Percentiles rank a stretch among this genome's conserved stretches.
These are phyloP conservation scores for Triangularia verruculosa DNA, from an alignment of 2,329 filamentous ascomycete species.

Conservation along the genomic window DNA sequence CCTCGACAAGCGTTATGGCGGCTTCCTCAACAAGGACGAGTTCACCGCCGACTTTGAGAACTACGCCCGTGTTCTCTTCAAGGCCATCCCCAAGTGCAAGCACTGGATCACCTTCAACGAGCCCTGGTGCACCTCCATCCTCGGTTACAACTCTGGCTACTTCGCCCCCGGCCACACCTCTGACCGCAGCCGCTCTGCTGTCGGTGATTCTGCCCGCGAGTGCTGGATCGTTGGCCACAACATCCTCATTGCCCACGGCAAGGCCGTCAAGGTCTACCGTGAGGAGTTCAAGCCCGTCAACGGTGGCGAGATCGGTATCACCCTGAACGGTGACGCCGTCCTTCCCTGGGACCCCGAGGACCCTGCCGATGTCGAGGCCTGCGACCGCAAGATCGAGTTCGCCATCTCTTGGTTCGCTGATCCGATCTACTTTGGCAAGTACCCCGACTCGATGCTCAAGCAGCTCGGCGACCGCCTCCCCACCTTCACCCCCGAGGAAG, in stretches of 20 bases:
- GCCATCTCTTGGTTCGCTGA: slow-evolving; percentile 86
- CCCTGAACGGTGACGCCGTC: slow-evolving; percentile 78
- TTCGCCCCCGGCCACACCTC: slow-evolving; percentile 83
- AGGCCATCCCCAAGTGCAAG: slow-evolving; percentile 72
- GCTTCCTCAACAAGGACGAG: slow-evolving; percentile 75
- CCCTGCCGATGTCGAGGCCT: slow-evolving; percentile 70
- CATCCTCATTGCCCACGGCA: slow-evolving; percentile 73
- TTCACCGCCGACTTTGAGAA: slow-evolving; percentile 78
- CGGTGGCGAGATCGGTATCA: slow-evolving; percentile 80
- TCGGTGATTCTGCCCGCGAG: slow-evolving; percentile 73
- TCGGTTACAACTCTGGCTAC: slow-evolving; percentile 73
- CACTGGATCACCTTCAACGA: slow-evolving; percentile 92
- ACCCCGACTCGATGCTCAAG: slow-evolving; percentile 77
- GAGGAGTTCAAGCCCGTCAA: slow-evolving; percentile 73
- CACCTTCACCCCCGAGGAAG: slow-evolving; percentile 68
- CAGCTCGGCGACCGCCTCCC: slow-evolving; percentile 79
- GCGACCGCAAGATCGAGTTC: slow-evolving; percentile 80
- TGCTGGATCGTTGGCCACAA: slow-evolving; percentile 82
- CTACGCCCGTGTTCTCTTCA: slow-evolving; percentile 75
- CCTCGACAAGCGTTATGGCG: slow-evolving; percentile 77
- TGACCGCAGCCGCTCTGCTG: slow-evolving; percentile 65
- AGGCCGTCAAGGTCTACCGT: slow-evolving; percentile 77
- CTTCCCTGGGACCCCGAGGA: slow-evolving; percentile 81
- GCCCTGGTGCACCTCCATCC: slow-evolving; percentile 78
- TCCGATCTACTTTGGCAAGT: slow-evolving; percentile 79